Percentiles rank a stretch among this genome's conserved stretches.
phyloP scores from a whole-genome alignment of 129 eudicot species.

The Rutidosis leptorrhynchoides region DNA sequence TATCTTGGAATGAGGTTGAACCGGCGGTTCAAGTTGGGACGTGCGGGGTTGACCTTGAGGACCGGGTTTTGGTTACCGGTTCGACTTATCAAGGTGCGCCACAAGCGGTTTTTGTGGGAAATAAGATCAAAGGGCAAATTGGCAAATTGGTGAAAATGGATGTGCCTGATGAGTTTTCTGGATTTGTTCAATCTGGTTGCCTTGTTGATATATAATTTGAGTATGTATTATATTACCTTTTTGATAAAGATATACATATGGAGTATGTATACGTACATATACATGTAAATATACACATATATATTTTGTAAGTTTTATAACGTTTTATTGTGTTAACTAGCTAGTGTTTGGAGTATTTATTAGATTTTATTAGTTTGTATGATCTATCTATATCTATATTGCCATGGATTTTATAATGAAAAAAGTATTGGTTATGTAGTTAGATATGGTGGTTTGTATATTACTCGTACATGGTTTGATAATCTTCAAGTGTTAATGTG shows the following conservation, averaged over 20 bases:
- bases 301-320: background rate
- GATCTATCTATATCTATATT: too few relatives aligned
- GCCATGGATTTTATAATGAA: too few relatives aligned
- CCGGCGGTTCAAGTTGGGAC: slow-evolving; percentile 49
- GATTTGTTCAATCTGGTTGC: slow-evolving; percentile 77
- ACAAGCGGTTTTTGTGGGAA: slow-evolving; percentile 44
- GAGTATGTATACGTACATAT: background rate
- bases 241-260: background rate
- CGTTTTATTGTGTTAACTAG: too few relatives aligned
- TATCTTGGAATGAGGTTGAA: slow-evolving; percentile 51
- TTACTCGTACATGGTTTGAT: too few relatives aligned
- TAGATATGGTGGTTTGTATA: too few relatives aligned
- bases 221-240: background rate
- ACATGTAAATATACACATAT: background rate
- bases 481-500: too few relatives aligned
- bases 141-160: slow-evolving; percentile 45
- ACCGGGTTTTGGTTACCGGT: slow-evolving; percentile 49
- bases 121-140: slow-evolving; percentile 41
- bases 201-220: slow-evolving; percentile 51
- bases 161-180: slow-evolving; percentile 55
- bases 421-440: too few relatives aligned
- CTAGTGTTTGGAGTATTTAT: too few relatives aligned
- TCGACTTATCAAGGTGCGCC: slow-evolving; percentile 60
- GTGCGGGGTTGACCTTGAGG: slow-evolving; percentile 60
- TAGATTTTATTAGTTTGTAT: too few relatives aligned